Evolutionary conservation across 352 stramenopile genomes (phyloP).

Genomic region (Globisporangium sylvaticum): DNA sequence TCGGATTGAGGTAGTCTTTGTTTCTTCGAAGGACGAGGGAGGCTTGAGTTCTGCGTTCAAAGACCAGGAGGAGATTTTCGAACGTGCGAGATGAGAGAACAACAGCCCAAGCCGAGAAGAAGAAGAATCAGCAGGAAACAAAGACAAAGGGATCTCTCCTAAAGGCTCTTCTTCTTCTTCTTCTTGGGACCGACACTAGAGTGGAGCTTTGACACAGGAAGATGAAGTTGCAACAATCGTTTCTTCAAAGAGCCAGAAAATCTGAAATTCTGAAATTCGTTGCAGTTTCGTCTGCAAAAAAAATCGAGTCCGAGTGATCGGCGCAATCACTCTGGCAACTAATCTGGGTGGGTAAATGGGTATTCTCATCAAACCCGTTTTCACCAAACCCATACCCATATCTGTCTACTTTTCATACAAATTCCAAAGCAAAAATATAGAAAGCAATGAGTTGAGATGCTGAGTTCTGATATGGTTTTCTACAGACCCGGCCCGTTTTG

Average conservation of each 20-base stretch:
- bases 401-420: neutral
- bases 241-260: too few species aligned
- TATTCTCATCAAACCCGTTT: neutral
- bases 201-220: too few species aligned
- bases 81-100: neutral
- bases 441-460: neutral
- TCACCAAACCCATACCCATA: neutral
- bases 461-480: neutral
- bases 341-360: neutral
- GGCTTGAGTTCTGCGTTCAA: neutral
- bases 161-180: neutral
- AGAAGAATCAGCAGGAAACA: neutral
- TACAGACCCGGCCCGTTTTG: neutral
- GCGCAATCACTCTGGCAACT: too few species aligned
- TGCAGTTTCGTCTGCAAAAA: too few species aligned
- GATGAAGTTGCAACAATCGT: too few species aligned
- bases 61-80: neutral
- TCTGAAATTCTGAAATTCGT: too few species aligned
- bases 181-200: too few species aligned
- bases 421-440: neutral
- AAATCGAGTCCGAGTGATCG: too few species aligned
- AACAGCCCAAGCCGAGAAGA: neutral
- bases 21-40: neutral
- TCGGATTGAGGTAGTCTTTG: constrained; percentile 58
- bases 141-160: neutral